Evolutionary conservation across 257 asterid genomes (phyloP).

Genomic region (Jaltomata sinuosa): DNA sequence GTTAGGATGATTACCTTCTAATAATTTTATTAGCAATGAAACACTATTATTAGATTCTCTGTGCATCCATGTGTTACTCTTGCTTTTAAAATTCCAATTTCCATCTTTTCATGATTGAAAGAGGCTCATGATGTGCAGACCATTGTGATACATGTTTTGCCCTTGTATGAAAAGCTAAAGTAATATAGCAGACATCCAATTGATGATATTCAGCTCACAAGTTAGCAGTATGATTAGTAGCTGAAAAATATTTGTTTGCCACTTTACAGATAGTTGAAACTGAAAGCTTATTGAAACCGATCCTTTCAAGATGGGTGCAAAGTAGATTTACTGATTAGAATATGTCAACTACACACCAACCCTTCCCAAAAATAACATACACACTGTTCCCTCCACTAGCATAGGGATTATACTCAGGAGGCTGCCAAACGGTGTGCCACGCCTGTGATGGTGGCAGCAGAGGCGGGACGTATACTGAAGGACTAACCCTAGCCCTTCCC

Average conservation of each 20-base stretch:
- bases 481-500: no score
- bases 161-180: background rate
- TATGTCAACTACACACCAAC: no score
- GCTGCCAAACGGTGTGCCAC: no score
- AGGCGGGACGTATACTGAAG: no score
- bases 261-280: slow-evolving; percentile 63
- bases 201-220: background rate
- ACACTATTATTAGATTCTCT: background rate
- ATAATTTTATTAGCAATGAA: background rate
- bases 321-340: no score
- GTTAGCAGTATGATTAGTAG: background rate
- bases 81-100: background rate
- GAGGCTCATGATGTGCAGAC: background rate
- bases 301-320: no score
- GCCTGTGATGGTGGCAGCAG: no score
- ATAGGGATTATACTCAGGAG: no score
- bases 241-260: background rate
- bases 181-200: background rate
- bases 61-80: background rate
- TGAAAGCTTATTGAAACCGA: slow-evolving; percentile 72
- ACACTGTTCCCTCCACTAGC: no score
- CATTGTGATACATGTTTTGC: background rate
- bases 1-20: no score
- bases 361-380: no score
- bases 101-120: background rate